Percentiles rank a stretch among this genome's conserved stretches.
Evolutionary conservation across 371 early-diverging fungal genomes (phyloP).

Genomic region (Mortierella sp.): DNA sequence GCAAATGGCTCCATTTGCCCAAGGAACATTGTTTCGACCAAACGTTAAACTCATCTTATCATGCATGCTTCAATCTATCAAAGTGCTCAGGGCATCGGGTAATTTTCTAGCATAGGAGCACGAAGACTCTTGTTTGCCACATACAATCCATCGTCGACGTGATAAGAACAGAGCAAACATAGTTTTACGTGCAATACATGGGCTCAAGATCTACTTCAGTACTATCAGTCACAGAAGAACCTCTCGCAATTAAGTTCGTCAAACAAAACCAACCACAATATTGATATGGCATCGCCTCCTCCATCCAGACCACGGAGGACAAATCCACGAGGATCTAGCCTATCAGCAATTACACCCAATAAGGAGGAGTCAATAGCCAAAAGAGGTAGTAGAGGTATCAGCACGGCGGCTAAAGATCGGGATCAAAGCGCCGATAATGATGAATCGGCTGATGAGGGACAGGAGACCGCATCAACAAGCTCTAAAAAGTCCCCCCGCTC

Average conservation of each 20-base stretch:
- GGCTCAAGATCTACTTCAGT: too few relatives aligned
- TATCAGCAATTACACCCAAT: conserved; percentile 1
- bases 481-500: conserved; percentile 9
- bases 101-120: too few relatives aligned
- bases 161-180: too few relatives aligned
- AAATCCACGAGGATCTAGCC: conserved; percentile 13
- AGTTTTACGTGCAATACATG: too few relatives aligned
- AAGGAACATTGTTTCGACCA: too few relatives aligned
- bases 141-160: too few relatives aligned
- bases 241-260: background rate
- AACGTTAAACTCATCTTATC: too few relatives aligned
- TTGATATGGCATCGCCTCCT: conserved; percentile 1
- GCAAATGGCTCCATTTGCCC: too few relatives aligned
- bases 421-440: conserved; percentile 13
- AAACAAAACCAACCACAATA: background rate
- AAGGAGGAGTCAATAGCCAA: conserved; percentile 11
- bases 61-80: too few relatives aligned
- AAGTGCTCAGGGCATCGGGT: too few relatives aligned
- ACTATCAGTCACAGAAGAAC: background rate
- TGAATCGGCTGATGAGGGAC: background rate
- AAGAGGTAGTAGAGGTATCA: background rate
- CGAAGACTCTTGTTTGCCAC: too few relatives aligned
- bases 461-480: background rate
- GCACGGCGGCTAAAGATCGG: background rate
- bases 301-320: conserved; percentile 14